phyloP scores from a whole-genome alignment of 2,329 filamentous ascomycete species.

The Thermothelomyces thermophilus region DNA sequence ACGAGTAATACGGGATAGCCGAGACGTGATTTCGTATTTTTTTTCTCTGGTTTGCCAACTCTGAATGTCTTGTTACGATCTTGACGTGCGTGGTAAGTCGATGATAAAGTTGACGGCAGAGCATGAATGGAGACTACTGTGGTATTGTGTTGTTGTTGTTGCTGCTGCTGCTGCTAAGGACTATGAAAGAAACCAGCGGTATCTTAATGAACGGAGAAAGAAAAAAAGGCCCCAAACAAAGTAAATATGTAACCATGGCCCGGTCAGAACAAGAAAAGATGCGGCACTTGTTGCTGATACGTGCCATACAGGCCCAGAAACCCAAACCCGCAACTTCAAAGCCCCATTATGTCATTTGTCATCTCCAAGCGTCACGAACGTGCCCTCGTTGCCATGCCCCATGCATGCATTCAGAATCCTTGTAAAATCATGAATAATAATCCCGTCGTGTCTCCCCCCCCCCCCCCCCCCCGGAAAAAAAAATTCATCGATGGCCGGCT shows the following conservation, averaged over 20 bases:
- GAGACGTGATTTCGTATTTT: neutral
- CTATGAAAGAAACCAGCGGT: conserved; percentile 5
- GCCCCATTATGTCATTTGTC: neutral
- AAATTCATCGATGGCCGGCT: neutral
- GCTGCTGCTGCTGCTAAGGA: conserved; percentile 1
- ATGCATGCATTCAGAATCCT: neutral
- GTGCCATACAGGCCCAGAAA: neutral
- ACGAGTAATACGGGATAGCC: conserved; percentile 13
- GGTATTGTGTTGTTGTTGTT: neutral
- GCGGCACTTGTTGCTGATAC: neutral
- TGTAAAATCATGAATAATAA: neutral
- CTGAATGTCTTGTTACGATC: neutral
- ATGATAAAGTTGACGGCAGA: neutral
- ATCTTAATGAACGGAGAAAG: neutral
- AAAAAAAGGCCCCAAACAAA: neutral
- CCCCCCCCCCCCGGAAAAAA: no score
- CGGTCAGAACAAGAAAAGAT: no score
- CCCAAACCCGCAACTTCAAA: neutral
- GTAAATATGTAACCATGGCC: neutral
- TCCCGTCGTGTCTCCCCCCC: neutral
- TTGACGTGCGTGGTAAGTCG: neutral
- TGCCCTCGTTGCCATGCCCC: conserved; percentile 1
- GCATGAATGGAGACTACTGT: neutral
- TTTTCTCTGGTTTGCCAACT: neutral
- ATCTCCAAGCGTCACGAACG: conserved; percentile 7